phyloP scores from a whole-genome alignment of 108 stramenopile genomes.

The Cyclotella atomus region DNA sequence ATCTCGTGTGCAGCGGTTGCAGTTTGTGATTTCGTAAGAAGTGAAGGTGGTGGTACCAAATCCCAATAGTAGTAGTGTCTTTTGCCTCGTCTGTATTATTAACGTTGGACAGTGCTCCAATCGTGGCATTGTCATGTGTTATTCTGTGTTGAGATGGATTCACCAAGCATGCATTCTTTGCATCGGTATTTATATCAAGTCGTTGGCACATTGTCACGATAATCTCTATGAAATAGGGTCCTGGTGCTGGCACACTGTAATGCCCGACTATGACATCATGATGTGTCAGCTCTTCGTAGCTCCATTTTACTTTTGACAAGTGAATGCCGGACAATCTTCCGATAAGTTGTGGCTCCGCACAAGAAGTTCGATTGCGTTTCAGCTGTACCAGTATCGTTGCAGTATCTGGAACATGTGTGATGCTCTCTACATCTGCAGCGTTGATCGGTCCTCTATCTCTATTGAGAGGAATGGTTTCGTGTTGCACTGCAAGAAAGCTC shows the following conservation, averaged over 20 bases:
- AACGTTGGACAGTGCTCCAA: not conserved
- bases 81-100: not conserved
- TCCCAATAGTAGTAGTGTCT: not conserved
- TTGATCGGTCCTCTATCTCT: not conserved
- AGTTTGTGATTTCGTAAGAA: not conserved
- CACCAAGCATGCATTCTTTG: not conserved
- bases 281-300: not conserved
- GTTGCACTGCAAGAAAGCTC: too few species aligned
- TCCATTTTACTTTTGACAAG: constrained; percentile 2
- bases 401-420: not conserved
- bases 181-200: not conserved
- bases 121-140: constrained; percentile 1
- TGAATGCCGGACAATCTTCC: not conserved
- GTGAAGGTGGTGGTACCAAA: not conserved
- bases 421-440: not conserved
- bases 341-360: not conserved
- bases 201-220: constrained; percentile 7
- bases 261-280: not conserved
- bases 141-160: constrained; percentile 1
- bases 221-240: not conserved
- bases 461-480: not conserved
- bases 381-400: not conserved
- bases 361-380: not conserved
- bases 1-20: not conserved
- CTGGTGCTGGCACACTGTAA: not conserved